Base-by-base conservation (phyloP, 202 grass and related monocot species). In the Zoysia matrella region DNA sequence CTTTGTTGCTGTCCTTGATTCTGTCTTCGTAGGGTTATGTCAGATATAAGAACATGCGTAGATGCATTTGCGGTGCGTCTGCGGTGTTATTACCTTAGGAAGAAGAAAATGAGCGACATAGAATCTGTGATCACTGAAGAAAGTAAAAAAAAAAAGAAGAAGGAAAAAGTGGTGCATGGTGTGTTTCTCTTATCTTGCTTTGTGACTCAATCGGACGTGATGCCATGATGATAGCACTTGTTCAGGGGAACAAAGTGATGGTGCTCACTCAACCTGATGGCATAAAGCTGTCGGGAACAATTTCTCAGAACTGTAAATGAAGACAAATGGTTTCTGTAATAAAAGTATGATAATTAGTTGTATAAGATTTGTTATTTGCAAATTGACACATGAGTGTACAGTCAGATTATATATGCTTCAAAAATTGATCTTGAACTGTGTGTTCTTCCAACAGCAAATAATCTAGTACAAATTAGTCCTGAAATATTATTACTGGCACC, bases 131-230 rank as follows among this genome's bases (percentile, higher is more conserved):
- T 76, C 84, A 87, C 79, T 83, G 45, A 7, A 49, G 52, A 78
- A 74, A 11, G 39, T 48, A 76, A 74, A 63, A 52, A 3, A 52
- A 3, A 30, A 30, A 30, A 30, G 22, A 30, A 30, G 22, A 30
- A 30, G 22, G 62, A 7, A 70, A 79, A 79, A 68, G 78, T 63
- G 67, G 83, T 87, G 75, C 65, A 47, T 83, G 56, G 39, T 80
- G 55, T 86, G 49, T 86, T 65, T 79, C 65, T 84, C 65, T 90
- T 87, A 87, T 80, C 57, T 72, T 80, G 57, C 80, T 84, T 87
- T 87, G 40, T 76, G 18, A 71, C 30, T 71, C 67, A 3, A 4
- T 71, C 60, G 45, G 43, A 65, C 64, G 76, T 84, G 71, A 55
- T 74, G 45, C 39, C 74, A 47, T 83, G 7, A 66, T 83, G 40